phyloP scores from a whole-genome alignment of 768 basidiomycete species.

The Serpula lacrymans region DNA sequence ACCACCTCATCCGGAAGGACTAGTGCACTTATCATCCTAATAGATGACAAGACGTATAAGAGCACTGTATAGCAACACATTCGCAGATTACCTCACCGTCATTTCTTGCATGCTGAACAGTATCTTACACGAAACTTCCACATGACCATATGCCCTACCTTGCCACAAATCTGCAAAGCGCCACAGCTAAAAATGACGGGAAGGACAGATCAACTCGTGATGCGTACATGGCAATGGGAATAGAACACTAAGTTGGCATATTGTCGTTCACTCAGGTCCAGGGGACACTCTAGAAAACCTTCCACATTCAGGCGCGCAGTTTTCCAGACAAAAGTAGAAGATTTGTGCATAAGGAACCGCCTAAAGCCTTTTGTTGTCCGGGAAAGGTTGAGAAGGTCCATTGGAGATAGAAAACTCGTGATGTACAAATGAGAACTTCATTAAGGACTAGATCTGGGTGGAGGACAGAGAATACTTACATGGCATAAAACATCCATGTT shows the following conservation, averaged over 20 bases:
- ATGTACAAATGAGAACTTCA: no score
- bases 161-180: background rate
- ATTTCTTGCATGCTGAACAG: background rate
- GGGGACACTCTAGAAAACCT: slow-evolving; percentile 15
- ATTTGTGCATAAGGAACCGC: slow-evolving; percentile 27
- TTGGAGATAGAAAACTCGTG: no score
- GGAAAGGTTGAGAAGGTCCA: slow-evolving; percentile 36
- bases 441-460: background rate
- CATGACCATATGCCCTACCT: background rate
- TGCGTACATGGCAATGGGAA: slow-evolving; percentile 19
- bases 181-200: background rate
- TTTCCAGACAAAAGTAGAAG: slow-evolving; percentile 18
- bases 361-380: slow-evolving; percentile 34
- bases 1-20: no score
- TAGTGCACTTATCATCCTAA: no score
- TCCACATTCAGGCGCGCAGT: slow-evolving; percentile 11
- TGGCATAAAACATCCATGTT: slow-evolving; percentile 25
- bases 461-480: slow-evolving; percentile 1
- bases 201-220: background rate
- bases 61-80: no score
- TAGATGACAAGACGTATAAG: no score
- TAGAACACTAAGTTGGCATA: slow-evolving; percentile 19
- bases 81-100: no score
- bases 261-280: slow-evolving; percentile 20
- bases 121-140: background rate